Percentiles rank a stretch among this genome's conserved stretches.
Evolutionary conservation across 1,284 basidiomycete genomes (phyloP).

Genomic region (Fomitiporia mediterranea): DNA sequence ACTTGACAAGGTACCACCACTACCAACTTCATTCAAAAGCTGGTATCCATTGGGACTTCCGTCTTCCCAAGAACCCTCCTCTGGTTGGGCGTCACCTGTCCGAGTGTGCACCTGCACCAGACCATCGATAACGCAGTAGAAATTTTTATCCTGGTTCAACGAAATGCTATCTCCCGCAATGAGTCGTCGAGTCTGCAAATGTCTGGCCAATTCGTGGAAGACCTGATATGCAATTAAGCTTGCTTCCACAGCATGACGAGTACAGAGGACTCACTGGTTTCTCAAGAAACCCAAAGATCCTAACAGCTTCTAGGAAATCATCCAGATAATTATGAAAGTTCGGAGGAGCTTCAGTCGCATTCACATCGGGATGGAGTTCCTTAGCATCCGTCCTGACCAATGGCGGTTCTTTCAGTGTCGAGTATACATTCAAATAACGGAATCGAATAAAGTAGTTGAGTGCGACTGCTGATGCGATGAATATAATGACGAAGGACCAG

Average conservation of each 20-base stretch:
- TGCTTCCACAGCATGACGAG: background rate
- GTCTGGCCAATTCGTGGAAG: slow-evolving; percentile 91
- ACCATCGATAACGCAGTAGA: slow-evolving; percentile 95
- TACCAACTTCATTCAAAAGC: slow-evolving; percentile 88
- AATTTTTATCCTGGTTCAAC: slow-evolving; percentile 89
- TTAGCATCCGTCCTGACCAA: slow-evolving; percentile 73
- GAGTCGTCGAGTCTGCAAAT: slow-evolving; percentile 86
- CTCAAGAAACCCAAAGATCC: slow-evolving; percentile 93
- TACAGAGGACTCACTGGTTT: slow-evolving; percentile 66
- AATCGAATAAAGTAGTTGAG: slow-evolving; percentile 84
- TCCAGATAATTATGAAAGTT: slow-evolving; percentile 93
- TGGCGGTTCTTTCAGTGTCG: slow-evolving; percentile 82
- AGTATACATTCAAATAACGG: slow-evolving; percentile 73
- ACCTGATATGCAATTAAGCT: slow-evolving; percentile 44
- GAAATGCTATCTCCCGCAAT: slow-evolving; percentile 89
- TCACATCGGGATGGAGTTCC: slow-evolving; percentile 85
- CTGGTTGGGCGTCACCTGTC: slow-evolving; percentile 44
- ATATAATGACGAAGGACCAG: slow-evolving; percentile 80
- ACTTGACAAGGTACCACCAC: slow-evolving; percentile 92
- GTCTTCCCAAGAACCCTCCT: slow-evolving; percentile 66
- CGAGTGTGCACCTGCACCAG: slow-evolving; percentile 82
- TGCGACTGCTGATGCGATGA: slow-evolving; percentile 58
- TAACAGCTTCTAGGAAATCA: slow-evolving; percentile 90
- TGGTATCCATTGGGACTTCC: slow-evolving; percentile 92
- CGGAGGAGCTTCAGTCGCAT: slow-evolving; percentile 64